These are phyloP conservation scores for Sporisorium graminicola DNA, from an alignment of 1,284 basidiomycete genomes.

Conservation along the genomic window DNA sequence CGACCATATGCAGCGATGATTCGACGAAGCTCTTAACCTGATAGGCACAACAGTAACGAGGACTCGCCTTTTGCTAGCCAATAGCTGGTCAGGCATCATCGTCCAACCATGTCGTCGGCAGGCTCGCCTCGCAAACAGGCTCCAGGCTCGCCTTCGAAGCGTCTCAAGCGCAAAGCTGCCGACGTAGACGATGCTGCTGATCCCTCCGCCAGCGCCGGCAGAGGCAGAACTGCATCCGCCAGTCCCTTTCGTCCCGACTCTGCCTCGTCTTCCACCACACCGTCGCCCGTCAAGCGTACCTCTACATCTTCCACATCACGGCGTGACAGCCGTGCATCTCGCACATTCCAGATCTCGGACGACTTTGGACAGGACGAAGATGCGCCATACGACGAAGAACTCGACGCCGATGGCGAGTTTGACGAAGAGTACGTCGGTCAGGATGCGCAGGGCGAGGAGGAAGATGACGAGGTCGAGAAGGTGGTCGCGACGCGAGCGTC, in stretches of 20 bases:
- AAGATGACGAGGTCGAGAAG: background rate
- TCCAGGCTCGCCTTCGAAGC: conserved; percentile 7
- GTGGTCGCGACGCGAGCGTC: background rate
- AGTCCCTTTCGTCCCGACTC: conserved; percentile 9
- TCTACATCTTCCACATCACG: conserved; percentile 10
- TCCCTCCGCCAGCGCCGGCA: background rate
- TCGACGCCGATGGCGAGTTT: conserved; percentile 33
- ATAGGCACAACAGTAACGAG: background rate
- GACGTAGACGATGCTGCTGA: background rate
- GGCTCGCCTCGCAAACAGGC: conserved; percentile 18
- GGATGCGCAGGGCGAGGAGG: conserved; percentile 18
- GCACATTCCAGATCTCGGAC: conserved; percentile 30
- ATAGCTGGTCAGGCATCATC: background rate
- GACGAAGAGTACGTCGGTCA: conserved; percentile 27
- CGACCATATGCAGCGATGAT: conserved; percentile 17
- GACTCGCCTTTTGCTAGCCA: background rate
- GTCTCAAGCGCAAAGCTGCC: conserved; percentile 27
- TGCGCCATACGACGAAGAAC: conserved; percentile 30
- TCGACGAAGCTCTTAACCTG: background rate
- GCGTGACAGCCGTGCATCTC: conserved; percentile 19
- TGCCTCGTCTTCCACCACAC: conserved; percentile 13
- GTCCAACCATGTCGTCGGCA: conserved; percentile 16
- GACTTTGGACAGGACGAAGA: conserved; percentile 21
- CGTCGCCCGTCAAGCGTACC: conserved; percentile 18
- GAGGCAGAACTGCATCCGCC: conserved; percentile 7